Conservation (phyloP, 108 stramenopile species). For the Asterionellopsis glacialis region DNA sequence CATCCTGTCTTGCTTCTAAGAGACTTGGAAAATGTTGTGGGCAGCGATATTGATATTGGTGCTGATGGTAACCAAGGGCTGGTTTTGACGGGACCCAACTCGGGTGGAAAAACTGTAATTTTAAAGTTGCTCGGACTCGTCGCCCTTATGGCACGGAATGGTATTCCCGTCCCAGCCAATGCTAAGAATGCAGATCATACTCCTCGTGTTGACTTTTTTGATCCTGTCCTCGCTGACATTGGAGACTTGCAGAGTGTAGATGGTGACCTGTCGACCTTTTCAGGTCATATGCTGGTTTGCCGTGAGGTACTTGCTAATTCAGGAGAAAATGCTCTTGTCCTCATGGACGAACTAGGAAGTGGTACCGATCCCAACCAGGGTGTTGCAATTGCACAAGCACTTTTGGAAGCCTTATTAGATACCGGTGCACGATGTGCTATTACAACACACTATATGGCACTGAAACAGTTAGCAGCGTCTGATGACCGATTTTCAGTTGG, state of each 20-base stretch:
- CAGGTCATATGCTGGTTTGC: constrained; percentile 89
- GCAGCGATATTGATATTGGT: constrained; percentile 80
- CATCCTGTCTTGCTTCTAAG: constrained; percentile 87
- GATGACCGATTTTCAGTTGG: constrained; percentile 85
- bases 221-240: constrained; percentile 89
- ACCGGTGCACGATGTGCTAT: constrained; percentile 84
- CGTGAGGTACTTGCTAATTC: constrained; percentile 67
- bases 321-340: constrained; percentile 66
- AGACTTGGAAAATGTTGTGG: constrained; percentile 66
- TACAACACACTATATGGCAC: constrained; percentile 89
- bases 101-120: constrained; percentile 91
- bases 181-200: constrained; percentile 19
- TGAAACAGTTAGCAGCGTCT: constrained; percentile 87
- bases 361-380: constrained; percentile 95
- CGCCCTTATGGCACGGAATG: constrained; percentile 83
- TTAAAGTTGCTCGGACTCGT: constrained; percentile 88
- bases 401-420: constrained; percentile 85
- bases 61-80: constrained; percentile 68
- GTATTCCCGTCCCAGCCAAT: constrained; percentile 81
- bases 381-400: constrained; percentile 91
- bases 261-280: constrained; percentile 91
- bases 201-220: constrained; percentile 82
- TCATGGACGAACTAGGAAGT: constrained; percentile 93
- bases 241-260: constrained; percentile 92
- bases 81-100: constrained; percentile 90